phyloP scores from a whole-genome alignment of 1,139 yeast species.

The Keqinozyma sinolaborantium region DNA sequence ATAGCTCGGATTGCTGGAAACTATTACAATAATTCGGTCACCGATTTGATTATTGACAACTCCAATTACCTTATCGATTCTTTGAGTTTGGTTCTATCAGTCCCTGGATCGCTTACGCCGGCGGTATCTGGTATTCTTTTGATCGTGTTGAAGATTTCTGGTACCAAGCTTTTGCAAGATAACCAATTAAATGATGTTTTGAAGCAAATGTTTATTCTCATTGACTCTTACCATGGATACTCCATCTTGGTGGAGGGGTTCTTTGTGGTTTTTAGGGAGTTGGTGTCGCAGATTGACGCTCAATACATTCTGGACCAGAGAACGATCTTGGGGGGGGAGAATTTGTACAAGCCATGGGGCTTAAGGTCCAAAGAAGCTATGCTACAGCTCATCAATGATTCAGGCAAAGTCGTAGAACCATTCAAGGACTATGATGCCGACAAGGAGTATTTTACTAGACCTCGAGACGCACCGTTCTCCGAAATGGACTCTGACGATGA shows the following conservation, averaged over 20 bases:
- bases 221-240: constrained; percentile 86
- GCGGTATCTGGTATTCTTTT: constrained; percentile 67
- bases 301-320: too few species aligned
- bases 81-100: constrained; percentile 62
- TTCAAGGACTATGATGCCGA: constrained; percentile 24
- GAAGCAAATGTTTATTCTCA: constrained; percentile 65
- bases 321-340: constrained; percentile 12
- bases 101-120: constrained; percentile 65
- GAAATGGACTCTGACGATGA: constrained; percentile 41
- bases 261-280: constrained; percentile 65
- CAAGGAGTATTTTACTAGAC: constrained; percentile 31
- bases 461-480: constrained; percentile 31
- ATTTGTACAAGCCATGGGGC: constrained; percentile 54
- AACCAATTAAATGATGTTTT: constrained; percentile 71
- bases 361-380: constrained; percentile 36
- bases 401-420: constrained; percentile 32
- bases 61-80: constrained; percentile 80
- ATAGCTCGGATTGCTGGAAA: constrained; percentile 40
- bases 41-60: constrained; percentile 56
- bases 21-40: constrained; percentile 57
- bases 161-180: constrained; percentile 49
- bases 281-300: constrained; percentile 51
- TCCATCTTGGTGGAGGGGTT: constrained; percentile 67
- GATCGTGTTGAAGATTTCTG: constrained; percentile 67
- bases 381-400: constrained; percentile 35